Evolutionary conservation across 768 basidiomycete species (phyloP).

Genomic region (Boletellus sp.): DNA sequence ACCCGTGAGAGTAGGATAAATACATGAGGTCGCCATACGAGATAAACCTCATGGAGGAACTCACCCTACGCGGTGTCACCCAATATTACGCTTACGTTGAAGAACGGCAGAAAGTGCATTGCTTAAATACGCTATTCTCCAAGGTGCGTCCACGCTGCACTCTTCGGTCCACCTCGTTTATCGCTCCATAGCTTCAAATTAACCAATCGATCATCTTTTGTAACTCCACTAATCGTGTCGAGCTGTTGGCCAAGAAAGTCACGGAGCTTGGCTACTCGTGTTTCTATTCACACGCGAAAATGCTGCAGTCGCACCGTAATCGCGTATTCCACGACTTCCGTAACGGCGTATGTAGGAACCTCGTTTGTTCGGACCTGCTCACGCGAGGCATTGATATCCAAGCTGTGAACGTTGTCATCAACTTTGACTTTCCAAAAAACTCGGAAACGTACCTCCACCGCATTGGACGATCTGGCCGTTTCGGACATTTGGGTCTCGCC

Average conservation of each 20-base stretch:
- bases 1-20: slow-evolving; percentile 61
- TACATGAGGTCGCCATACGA: slow-evolving; percentile 95
- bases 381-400: slow-evolving; percentile 99
- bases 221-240: slow-evolving; percentile 99
- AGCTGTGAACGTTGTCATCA: slow-evolving; percentile 99
- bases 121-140: slow-evolving; percentile 98
- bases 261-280: slow-evolving; percentile 99
- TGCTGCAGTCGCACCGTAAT: slow-evolving; percentile 98
- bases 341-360: slow-evolving; percentile 95
- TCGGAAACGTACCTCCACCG: slow-evolving; percentile 98
- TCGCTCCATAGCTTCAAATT: slow-evolving; percentile 81
- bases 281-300: slow-evolving; percentile 99
- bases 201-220: slow-evolving; percentile 99
- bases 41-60: slow-evolving; percentile 99
- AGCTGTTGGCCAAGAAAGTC: slow-evolving; percentile 98
- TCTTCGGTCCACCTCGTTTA: slow-evolving; percentile 2
- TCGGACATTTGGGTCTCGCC: slow-evolving; percentile 94
- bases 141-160: slow-evolving; percentile 51
- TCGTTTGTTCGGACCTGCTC: slow-evolving; percentile 96
- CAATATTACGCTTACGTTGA: slow-evolving; percentile 99
- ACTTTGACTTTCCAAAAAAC: slow-evolving; percentile 99
- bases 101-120: slow-evolving; percentile 99
- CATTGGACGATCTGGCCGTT: slow-evolving; percentile 96
- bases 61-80: slow-evolving; percentile 96
- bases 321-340: slow-evolving; percentile 99